Evolutionary conservation across 441 rosid species (phyloP).

Genomic region (Pelargonium myrrhifolium): DNA sequence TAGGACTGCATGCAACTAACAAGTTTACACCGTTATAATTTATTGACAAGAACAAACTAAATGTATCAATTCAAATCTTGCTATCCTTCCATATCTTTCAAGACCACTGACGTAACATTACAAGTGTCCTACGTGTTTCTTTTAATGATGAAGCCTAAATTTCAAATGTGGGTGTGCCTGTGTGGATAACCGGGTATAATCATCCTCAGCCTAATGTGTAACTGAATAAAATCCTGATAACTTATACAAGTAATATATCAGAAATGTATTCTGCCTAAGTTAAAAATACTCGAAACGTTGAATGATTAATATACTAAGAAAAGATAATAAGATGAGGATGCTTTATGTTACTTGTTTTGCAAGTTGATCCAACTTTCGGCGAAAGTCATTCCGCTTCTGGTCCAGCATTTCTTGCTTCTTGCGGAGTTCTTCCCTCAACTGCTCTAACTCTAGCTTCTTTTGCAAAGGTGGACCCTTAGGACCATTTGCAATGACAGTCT

Average conservation of each 20-base stretch:
- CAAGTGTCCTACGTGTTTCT: neutral
- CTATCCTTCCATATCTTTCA: neutral
- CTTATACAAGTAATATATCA: too few relatives aligned
- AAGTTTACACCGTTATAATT: neutral
- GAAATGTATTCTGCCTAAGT: too few relatives aligned
- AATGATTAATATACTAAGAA: neutral
- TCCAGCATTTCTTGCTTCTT: constrained; percentile 90
- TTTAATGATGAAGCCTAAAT: too few relatives aligned
- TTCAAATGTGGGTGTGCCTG: neutral
- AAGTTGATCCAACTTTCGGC: constrained; percentile 59
- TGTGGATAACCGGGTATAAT: neutral
- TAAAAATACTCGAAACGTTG: neutral
- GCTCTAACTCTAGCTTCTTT: constrained; percentile 80
- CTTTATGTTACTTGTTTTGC: constrained; percentile 58
- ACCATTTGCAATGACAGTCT: constrained; percentile 36
- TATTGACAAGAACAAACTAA: neutral
- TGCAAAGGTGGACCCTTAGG: constrained; percentile 54
- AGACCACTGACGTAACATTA: neutral
- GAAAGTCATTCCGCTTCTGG: constrained; percentile 75
- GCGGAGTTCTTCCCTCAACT: constrained; percentile 75
- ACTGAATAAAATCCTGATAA: too few relatives aligned
- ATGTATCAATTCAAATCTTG: neutral
- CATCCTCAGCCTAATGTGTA: too few relatives aligned
- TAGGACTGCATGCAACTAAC: neutral
- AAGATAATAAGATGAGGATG: constrained; percentile 11